Percentiles rank a stretch among this genome's conserved stretches.
These are phyloP conservation scores for Neopestalotiopsis clavispora DNA, from an alignment of 2,329 filamentous ascomycete genomes.

Conservation along the genomic window DNA sequence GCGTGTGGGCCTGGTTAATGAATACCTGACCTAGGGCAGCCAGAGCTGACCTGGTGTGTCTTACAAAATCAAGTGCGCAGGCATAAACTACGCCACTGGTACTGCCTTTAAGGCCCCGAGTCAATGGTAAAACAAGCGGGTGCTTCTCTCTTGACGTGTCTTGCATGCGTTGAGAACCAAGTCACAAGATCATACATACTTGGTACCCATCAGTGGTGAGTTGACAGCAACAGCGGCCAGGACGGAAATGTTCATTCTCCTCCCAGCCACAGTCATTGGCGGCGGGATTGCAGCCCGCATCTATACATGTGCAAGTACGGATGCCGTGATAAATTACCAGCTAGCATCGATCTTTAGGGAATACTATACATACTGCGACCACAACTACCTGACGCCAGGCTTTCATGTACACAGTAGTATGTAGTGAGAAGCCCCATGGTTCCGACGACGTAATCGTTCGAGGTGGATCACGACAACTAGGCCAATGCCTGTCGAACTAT, in stretches of 20 bases:
- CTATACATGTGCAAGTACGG: too few species aligned
- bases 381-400: too few species aligned
- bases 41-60: background rate
- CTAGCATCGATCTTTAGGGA: too few species aligned
- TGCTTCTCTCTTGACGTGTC: background rate
- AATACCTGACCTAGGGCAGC: conserved; percentile 2
- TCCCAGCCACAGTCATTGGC: background rate
- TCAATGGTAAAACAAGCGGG: conserved; percentile 11
- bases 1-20: background rate
- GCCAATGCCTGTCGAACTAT: background rate
- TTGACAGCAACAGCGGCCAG: background rate
- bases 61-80: background rate
- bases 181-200: background rate
- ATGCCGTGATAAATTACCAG: too few species aligned
- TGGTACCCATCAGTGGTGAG: background rate
- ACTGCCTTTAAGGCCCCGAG: conserved; percentile 2
- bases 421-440: too few species aligned
- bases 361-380: too few species aligned
- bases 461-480: background rate
- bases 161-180: conserved; percentile 8
- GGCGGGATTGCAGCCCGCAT: too few species aligned
- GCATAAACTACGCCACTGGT: conserved; percentile 1
- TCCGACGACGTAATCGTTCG: background rate
- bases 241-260: background rate
- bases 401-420: too few species aligned